Evolutionary conservation across 768 basidiomycete genomes (phyloP).

Genomic region (Leucocoprinus leucothites): DNA sequence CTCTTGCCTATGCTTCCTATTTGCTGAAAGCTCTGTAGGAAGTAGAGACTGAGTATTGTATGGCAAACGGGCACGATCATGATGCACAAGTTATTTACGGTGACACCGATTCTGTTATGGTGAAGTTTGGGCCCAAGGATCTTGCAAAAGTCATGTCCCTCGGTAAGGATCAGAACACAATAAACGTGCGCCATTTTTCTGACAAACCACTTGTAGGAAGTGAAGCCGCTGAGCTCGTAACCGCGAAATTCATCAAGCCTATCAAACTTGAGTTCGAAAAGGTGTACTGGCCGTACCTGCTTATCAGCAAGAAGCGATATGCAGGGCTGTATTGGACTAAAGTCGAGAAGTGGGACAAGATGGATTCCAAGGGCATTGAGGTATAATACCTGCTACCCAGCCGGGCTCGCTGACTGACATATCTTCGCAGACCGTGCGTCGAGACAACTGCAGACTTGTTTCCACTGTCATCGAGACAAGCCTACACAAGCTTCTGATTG

Average conservation of each 20-base stretch:
- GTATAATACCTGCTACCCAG: constrained; percentile 36
- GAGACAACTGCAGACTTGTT: constrained; percentile 98
- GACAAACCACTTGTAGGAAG: constrained; percentile 48
- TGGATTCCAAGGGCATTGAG: constrained; percentile 99
- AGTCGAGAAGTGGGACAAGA: constrained; percentile 95
- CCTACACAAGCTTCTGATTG: constrained; percentile 95
- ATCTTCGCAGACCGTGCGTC: constrained; percentile 78
- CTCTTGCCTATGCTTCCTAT: background rate
- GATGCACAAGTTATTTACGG: constrained; percentile 97
- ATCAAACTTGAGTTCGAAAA: constrained; percentile 99
- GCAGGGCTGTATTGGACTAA: constrained; percentile 98
- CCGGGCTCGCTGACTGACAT: background rate
- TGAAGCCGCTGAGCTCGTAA: constrained; percentile 91
- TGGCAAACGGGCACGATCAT: constrained; percentile 80
- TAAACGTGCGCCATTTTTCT: background rate
- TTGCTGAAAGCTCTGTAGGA: constrained; percentile 41
- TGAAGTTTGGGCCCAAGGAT: constrained; percentile 90
- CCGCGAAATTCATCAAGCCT: constrained; percentile 86
- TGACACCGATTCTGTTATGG: constrained; percentile 99
- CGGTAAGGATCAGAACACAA: constrained; percentile 45
- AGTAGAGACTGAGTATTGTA: constrained; percentile 85
- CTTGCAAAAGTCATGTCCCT: constrained; percentile 85
- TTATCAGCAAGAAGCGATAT: constrained; percentile 99
- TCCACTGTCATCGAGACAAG: constrained; percentile 98
- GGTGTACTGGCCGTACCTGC: constrained; percentile 96